Conservation (phyloP, 345 rosid genomes). For the Ricinus communis region DNA sequence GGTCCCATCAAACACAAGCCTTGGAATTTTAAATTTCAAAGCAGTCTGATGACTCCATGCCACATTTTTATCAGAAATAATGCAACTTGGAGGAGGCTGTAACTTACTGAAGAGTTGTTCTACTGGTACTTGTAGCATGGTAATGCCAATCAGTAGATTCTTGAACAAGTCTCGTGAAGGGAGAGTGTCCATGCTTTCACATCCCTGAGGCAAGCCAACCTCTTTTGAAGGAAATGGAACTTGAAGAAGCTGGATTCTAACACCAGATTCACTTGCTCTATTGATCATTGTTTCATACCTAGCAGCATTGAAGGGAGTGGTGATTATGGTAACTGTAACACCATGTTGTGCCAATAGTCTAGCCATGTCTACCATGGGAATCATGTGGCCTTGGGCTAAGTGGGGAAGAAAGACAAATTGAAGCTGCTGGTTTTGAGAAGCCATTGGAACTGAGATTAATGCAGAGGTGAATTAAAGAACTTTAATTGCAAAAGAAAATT, state of each 20-base stretch:
- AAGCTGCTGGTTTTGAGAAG: slow-evolving; percentile 1
- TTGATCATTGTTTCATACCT: neutral
- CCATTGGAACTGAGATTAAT: neutral
- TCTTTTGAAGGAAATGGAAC: slow-evolving; percentile 14
- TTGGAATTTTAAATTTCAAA: slow-evolving; percentile 29
- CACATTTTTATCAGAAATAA: slow-evolving; percentile 34
- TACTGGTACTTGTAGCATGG: slow-evolving; percentile 14
- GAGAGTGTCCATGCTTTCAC: slow-evolving; percentile 12
- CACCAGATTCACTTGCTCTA: slow-evolving; percentile 7
- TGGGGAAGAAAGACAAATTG: slow-evolving; percentile 16
- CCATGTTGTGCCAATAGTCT: slow-evolving; percentile 12
- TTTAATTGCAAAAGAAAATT: too few relatives aligned
- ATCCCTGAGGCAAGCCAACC: slow-evolving; percentile 15
- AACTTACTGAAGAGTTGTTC: neutral
- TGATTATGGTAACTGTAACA: slow-evolving; percentile 12
- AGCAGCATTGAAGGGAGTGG: slow-evolving; percentile 16
- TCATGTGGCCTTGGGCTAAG: slow-evolving; percentile 14
- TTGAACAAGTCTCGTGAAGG: slow-evolving; percentile 5
- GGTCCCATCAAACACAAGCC: slow-evolving; percentile 41
- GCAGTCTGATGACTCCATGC: slow-evolving; percentile 39
- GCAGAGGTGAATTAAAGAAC: too few relatives aligned
- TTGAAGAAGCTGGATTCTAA: slow-evolving; percentile 7
- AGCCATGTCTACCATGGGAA: slow-evolving; percentile 18
- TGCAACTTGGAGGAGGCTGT: slow-evolving; percentile 40
- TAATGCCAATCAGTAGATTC: slow-evolving; percentile 12